Percentiles rank a stretch among this genome's conserved stretches.
Evolutionary conservation across 129 eudicot genomes (phyloP).

Genomic region (Arctium lappa): DNA sequence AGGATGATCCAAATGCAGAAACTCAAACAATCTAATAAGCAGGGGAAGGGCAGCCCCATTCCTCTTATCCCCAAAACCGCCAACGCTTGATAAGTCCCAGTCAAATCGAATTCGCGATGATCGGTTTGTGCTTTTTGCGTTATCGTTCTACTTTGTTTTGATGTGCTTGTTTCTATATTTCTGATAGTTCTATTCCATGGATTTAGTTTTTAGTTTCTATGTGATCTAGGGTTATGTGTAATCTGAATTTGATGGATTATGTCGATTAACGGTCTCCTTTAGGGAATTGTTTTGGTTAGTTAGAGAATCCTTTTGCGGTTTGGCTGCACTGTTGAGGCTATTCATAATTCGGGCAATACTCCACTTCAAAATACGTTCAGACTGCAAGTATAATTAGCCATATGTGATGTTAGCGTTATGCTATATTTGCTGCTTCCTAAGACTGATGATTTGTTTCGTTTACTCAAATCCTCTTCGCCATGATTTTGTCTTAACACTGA

Average conservation of each 20-base stretch:
- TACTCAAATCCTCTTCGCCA: not conserved
- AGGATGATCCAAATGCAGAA: conserved; percentile 86
- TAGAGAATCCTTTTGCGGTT: not conserved
- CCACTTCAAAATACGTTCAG: not conserved
- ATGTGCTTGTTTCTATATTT: not conserved
- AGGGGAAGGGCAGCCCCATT: conserved; percentile 14
- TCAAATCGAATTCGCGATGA: not conserved
- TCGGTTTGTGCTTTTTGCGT: not conserved
- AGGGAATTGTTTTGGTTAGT: not conserved
- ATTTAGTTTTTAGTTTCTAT: not conserved
- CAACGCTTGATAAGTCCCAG: conserved; percentile 35
- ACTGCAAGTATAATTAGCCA: not conserved
- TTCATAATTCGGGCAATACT: not conserved
- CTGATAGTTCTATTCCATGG: not conserved
- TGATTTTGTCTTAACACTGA: not conserved
- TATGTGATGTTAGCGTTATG: not conserved
- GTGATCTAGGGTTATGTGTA: not conserved
- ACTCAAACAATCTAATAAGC: conserved; percentile 24
- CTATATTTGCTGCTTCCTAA: not conserved
- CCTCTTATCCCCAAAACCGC: conserved; percentile 74
- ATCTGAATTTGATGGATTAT: not conserved
- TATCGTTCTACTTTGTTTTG: not conserved
- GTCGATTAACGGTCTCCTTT: not conserved
- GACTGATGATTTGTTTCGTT: not conserved
- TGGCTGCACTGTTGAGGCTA: not conserved